Conservation (phyloP, 1,284 basidiomycete genomes). For the Trichosporon sp. region DNA sequence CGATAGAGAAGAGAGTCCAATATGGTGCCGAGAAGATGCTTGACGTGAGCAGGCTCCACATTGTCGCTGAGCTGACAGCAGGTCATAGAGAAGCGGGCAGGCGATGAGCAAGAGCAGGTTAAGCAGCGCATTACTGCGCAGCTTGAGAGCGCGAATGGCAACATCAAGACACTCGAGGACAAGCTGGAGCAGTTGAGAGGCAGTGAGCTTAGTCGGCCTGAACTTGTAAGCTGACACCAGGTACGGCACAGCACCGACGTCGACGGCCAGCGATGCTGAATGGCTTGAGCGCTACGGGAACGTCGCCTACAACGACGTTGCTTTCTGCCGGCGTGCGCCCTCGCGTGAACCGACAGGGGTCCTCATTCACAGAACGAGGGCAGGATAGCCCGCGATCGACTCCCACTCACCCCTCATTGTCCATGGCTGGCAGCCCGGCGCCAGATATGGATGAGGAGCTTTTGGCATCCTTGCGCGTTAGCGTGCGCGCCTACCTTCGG, state of each 20-base stretch:
- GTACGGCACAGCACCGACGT: slow-evolving; percentile 25
- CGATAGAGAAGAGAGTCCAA: slow-evolving; percentile 51
- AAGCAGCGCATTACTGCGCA: slow-evolving; percentile 43
- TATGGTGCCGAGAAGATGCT: slow-evolving; percentile 55
- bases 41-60: slow-evolving; percentile 39
- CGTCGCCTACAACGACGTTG: slow-evolving; percentile 19
- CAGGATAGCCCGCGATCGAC: slow-evolving; percentile 7
- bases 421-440: background rate
- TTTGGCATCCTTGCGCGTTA: slow-evolving; percentile 24
- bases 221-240: slow-evolving; percentile 16
- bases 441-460: slow-evolving; percentile 24
- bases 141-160: slow-evolving; percentile 41
- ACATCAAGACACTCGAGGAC: slow-evolving; percentile 39
- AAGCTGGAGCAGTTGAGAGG: slow-evolving; percentile 34
- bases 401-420: background rate
- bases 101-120: slow-evolving; percentile 38
- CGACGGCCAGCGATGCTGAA: slow-evolving; percentile 36
- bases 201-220: slow-evolving; percentile 4
- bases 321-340: slow-evolving; percentile 29
- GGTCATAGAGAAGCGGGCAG: slow-evolving; percentile 39
- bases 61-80: slow-evolving; percentile 12
- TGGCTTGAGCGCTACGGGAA: slow-evolving; percentile 14
- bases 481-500: slow-evolving; percentile 10
- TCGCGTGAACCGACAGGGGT: slow-evolving; percentile 24
- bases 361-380: slow-evolving; percentile 1